These are phyloP conservation scores for Oryza punctata DNA, from an alignment of 176 grass and related monocot species.

Conservation along the genomic window DNA sequence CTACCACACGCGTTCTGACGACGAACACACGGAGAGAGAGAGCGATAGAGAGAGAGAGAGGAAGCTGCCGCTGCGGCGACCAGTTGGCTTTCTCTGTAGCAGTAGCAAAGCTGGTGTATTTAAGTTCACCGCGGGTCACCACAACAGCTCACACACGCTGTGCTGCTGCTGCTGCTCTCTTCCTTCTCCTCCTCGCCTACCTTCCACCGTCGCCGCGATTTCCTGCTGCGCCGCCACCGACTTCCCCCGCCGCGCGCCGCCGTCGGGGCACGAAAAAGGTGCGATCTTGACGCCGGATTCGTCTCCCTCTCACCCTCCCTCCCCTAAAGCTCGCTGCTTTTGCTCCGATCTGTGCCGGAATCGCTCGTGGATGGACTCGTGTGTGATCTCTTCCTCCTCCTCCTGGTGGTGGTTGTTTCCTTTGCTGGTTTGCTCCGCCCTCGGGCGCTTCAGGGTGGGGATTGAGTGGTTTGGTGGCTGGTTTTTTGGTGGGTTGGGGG, in stretches of 20 bases:
- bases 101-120: not conserved
- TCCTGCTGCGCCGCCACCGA: not conserved
- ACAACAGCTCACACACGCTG: slow-evolving; percentile 29
- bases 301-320: not conserved
- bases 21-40: slow-evolving; percentile 12
- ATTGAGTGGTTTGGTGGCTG: not conserved
- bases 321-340: not conserved
- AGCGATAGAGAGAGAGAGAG: too few species aligned
- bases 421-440: not conserved
- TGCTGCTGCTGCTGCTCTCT: not conserved
- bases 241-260: not conserved
- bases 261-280: slow-evolving; percentile 37
- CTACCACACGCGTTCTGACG: slow-evolving; percentile 31
- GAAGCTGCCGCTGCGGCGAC: not conserved
- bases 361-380: not conserved
- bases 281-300: slow-evolving; percentile 29
- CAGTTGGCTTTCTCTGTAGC: not conserved
- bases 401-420: not conserved
- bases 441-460: too few species aligned
- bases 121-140: slow-evolving; percentile 47
- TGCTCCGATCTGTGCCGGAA: slow-evolving; percentile 24
- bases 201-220: not conserved
- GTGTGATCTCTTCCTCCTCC: not conserved
- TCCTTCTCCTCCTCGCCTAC: slow-evolving; percentile 10
- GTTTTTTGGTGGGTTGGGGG: not conserved